Evolutionary conservation across 352 stramenopile genomes (phyloP).

Genomic region (Phytopythium sindhum): DNA sequence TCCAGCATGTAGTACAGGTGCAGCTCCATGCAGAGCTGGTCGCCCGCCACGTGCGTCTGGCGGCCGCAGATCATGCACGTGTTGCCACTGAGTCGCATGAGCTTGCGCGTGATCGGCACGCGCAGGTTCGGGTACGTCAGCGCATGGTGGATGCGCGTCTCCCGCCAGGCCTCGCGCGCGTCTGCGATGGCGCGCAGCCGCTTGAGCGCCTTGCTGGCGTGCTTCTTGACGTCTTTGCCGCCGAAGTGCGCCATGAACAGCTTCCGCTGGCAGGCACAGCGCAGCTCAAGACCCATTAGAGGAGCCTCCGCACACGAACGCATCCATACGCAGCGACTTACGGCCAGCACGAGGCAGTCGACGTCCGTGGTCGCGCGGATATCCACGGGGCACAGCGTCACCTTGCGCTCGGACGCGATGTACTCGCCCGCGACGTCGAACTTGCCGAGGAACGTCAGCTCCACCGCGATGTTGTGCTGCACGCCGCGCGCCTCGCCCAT

Average conservation of each 20-base stretch:
- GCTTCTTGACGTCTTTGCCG: slow-evolving; percentile 62
- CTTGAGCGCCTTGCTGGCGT: slow-evolving; percentile 39
- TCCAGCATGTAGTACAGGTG: slow-evolving; percentile 63
- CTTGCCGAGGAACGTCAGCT: slow-evolving; percentile 76
- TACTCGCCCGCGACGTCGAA: slow-evolving; percentile 83
- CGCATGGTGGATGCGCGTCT: slow-evolving; percentile 72
- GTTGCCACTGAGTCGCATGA: slow-evolving; percentile 83
- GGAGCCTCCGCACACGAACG: not conserved
- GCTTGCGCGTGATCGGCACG: slow-evolving; percentile 75
- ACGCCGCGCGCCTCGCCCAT: slow-evolving; percentile 57
- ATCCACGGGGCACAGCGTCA: slow-evolving; percentile 60
- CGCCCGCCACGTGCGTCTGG: slow-evolving; percentile 62
- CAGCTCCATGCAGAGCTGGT: slow-evolving; percentile 81
- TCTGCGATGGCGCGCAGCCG: slow-evolving; percentile 48
- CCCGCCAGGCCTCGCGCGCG: slow-evolving; percentile 63
- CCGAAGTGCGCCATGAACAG: slow-evolving; percentile 71
- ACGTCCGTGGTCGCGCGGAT: slow-evolving; percentile 71
- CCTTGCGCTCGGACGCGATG: slow-evolving; percentile 68
- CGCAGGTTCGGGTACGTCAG: slow-evolving; percentile 63
- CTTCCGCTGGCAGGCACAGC: slow-evolving; percentile 63
- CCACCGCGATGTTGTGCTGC: slow-evolving; percentile 65
- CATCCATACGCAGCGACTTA: slow-evolving; percentile 21
- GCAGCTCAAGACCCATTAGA: not conserved
- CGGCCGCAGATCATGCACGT: slow-evolving; percentile 72
- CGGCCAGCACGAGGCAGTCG: slow-evolving; percentile 69